Base-by-base conservation (phyloP, 306 rosid genomes). In the Acmispon strigosus region DNA sequence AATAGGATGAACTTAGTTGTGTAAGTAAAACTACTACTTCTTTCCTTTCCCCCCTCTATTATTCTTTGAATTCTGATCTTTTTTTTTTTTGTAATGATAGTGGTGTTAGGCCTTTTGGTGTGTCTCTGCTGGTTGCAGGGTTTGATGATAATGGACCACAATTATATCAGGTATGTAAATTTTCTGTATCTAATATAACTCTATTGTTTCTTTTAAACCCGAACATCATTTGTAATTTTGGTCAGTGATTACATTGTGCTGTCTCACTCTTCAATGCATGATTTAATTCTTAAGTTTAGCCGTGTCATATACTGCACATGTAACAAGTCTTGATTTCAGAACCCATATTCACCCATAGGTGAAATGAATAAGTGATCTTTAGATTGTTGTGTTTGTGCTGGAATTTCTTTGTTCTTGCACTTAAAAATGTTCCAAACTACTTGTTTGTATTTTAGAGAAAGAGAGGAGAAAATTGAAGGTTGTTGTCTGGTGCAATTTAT, bases 91-190 rank as follows among this genome's bases (percentile, higher is more conserved):
- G 27, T 32, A 5, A 39, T 54, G 12, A 74, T 50, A 94, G 99
- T 82, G 99, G 97, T 83, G 99, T 91, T 45, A 87, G 99, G 87
- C 99, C 99, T 15, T 94, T 94, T 74, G 99, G 99, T 73, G 97
- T 94, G 69, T 91, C 99, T 14, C 76, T 94, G 37, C 87, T 94
- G 75, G 91, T 91, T 77, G 96, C 99, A 60, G 95, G 99, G 56
- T 94, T 84, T 71, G 97, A 91, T 78, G 92, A 89, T 77, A 89
- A 87, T 32, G 99, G 99, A 13, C 90, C 99, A 29, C 99, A 94
- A 75, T 56, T 94, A 29, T 94, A 83, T 84, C 99, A 91, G 99
- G 99, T 94, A 64, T 66, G 20, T 22, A 53, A 2, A 56, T 24
- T 62, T 44, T 59, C 29, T 16, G 19, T 47, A 37, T 68, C n/a